Percentiles rank a stretch among this genome's conserved stretches.
These are phyloP conservation scores for Crepidotus variabilis DNA, from an alignment of 768 basidiomycete genomes.

Conservation along the genomic window DNA sequence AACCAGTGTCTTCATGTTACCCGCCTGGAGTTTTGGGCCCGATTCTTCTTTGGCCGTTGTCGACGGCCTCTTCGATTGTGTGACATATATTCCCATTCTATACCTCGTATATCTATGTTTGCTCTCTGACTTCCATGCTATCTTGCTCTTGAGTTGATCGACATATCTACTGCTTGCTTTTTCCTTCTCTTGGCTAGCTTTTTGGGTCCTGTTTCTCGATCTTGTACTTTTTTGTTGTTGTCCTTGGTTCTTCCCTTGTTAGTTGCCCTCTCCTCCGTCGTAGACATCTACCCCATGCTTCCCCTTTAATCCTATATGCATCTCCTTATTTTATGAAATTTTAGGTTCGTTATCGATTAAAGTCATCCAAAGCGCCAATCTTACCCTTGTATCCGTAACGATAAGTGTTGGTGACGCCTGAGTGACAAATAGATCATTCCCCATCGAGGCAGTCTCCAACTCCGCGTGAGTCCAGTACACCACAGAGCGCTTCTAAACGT, in stretches of 20 bases:
- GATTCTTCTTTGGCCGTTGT: constrained; percentile 6
- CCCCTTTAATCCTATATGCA: too few relatives aligned
- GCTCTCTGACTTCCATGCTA: constrained; percentile 9
- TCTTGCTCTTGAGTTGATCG: neutral
- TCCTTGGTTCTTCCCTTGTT: neutral
- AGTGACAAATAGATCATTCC: too few relatives aligned
- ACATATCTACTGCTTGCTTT: constrained; percentile 5
- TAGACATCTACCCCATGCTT: too few relatives aligned
- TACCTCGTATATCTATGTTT: constrained; percentile 13
- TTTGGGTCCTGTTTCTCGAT: neutral
- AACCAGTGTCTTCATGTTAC: constrained; percentile 18
- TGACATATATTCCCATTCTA: constrained; percentile 15
- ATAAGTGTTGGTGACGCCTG: too few relatives aligned
- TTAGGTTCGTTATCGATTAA: too few relatives aligned
- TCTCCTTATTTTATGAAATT: too few relatives aligned
- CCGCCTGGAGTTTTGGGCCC: constrained; percentile 20
- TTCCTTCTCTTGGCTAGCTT: neutral
- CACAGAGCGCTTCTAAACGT: too few relatives aligned
- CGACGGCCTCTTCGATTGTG: constrained; percentile 20
- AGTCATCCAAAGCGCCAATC: too few relatives aligned
- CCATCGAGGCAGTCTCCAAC: too few relatives aligned
- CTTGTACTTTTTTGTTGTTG: constrained; percentile 2
- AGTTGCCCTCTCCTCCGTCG: too few relatives aligned
- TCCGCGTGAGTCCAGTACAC: too few relatives aligned
- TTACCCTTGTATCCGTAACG: too few relatives aligned